Percentiles rank a stretch among this genome's conserved stretches.
Conservation (phyloP, 306 rosid genomes). For the Canavalia ensiformis region DNA sequence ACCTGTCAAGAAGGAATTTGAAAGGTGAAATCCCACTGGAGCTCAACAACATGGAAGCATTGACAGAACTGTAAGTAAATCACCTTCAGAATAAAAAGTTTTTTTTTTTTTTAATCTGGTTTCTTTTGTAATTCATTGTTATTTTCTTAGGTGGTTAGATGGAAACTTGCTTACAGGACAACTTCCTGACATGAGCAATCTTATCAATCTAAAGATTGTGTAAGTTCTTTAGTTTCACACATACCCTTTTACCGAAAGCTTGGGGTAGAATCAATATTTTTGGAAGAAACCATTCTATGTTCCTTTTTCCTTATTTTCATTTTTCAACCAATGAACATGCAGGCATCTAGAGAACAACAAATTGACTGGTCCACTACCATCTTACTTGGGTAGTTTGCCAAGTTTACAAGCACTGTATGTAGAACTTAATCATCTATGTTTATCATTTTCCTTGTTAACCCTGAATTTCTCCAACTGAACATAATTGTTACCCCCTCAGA, state of each 20-base stretch:
- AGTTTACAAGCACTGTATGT: conserved; percentile 88
- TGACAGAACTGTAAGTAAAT: conserved; percentile 82
- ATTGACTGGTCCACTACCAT: conserved; percentile 77
- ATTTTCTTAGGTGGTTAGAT: conserved; percentile 79
- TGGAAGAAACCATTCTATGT: conserved; percentile 24
- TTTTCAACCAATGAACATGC: conserved; percentile 47
- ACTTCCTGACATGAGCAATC: conserved; percentile 90
- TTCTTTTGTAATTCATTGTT: conserved; percentile 37
- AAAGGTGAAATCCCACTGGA: conserved; percentile 77
- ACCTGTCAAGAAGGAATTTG: conserved; percentile 70
- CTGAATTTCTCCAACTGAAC: conserved; percentile 3
- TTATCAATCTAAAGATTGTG: conserved; percentile 84
- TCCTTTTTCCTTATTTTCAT: background rate
- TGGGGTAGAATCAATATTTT: conserved; percentile 5
- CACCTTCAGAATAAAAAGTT: conserved; percentile 13
- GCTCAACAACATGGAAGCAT: conserved; percentile 75
- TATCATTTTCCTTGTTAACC: conserved; percentile 36
- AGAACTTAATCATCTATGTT: conserved; percentile 39
- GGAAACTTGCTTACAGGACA: conserved; percentile 77
- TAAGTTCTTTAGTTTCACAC: conserved; percentile 58
- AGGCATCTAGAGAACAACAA: conserved; percentile 96
- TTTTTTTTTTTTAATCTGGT: background rate
- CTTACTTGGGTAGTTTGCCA: conserved; percentile 83
- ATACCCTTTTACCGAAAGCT: background rate
- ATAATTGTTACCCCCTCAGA: background rate